phyloP scores from a whole-genome alignment of 2,329 filamentous ascomycete genomes.

The Penicillium sp. region DNA sequence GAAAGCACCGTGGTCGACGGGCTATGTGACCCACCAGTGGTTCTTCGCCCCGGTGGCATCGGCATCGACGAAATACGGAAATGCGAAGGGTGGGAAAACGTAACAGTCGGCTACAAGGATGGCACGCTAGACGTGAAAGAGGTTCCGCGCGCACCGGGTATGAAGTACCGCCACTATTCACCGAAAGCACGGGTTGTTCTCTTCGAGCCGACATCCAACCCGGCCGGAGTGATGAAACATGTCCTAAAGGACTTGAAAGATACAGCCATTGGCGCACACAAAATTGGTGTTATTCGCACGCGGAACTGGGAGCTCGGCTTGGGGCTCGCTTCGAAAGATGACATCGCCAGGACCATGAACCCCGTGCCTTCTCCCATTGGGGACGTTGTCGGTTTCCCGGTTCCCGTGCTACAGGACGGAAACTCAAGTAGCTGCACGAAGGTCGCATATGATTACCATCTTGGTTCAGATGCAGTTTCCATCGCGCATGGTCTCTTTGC shows the following conservation, averaged over 20 bases:
- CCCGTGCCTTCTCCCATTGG: slow-evolving; percentile 22
- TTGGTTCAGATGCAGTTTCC: slow-evolving; percentile 61
- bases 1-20: slow-evolving; percentile 97
- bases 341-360: slow-evolving; percentile 17
- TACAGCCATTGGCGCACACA: slow-evolving; percentile 22
- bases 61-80: slow-evolving; percentile 67
- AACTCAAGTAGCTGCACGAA: slow-evolving; percentile 17
- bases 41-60: slow-evolving; percentile 79
- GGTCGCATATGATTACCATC: slow-evolving; percentile 57
- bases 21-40: slow-evolving; percentile 65
- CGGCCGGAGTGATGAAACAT: slow-evolving; percentile 23
- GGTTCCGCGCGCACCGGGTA: slow-evolving; percentile 76
- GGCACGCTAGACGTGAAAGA: slow-evolving; percentile 55
- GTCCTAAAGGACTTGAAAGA: slow-evolving; percentile 29
- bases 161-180: slow-evolving; percentile 99
- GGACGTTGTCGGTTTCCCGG: slow-evolving; percentile 21
- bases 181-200: slow-evolving; percentile 78
- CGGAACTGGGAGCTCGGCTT: slow-evolving; percentile 30
- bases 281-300: slow-evolving; percentile 36
- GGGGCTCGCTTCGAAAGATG: slow-evolving; percentile 18
- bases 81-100: slow-evolving; percentile 72
- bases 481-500: slow-evolving; percentile 86
- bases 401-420: slow-evolving; percentile 21
- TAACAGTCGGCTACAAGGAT: slow-evolving; percentile 70
- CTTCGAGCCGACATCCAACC: slow-evolving; percentile 54